A percentile compares a stretch with the other conserved stretches of the same genome.
Conservation (phyloP, 108 stramenopile species). For the Licmophora abbreviata region DNA sequence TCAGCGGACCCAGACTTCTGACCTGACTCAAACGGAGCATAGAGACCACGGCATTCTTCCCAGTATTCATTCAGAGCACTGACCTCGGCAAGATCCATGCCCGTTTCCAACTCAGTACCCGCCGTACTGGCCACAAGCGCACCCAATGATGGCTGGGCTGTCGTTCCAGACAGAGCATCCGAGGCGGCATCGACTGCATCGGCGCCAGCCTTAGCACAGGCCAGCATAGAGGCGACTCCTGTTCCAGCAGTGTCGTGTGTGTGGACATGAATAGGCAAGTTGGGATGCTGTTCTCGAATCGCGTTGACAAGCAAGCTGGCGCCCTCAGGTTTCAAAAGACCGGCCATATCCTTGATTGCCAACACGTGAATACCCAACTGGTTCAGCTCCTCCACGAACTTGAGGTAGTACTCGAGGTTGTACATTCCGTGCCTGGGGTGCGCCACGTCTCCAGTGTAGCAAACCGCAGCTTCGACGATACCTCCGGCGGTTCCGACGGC, state of each 20-base stretch:
- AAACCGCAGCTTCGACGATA: constrained; percentile 89
- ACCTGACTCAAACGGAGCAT: constrained; percentile 94
- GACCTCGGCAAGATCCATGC: constrained; percentile 59
- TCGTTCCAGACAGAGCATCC: constrained; percentile 93
- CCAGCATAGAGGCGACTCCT: constrained; percentile 94
- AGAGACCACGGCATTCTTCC: constrained; percentile 88
- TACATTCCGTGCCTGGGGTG: constrained; percentile 74
- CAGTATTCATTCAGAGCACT: constrained; percentile 86
- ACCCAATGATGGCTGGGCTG: constrained; percentile 91
- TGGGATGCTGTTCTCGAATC: constrained; percentile 81
- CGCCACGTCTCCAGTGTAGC: constrained; percentile 97
- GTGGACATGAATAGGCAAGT: constrained; percentile 89
- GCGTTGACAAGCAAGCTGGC: constrained; percentile 72
- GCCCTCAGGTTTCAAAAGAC: constrained; percentile 88
- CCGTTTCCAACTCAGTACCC: constrained; percentile 85
- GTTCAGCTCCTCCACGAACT: constrained; percentile 76
- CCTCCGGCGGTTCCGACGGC: constrained; percentile 94
- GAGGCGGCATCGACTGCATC: constrained; percentile 93
- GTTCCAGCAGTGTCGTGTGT: constrained; percentile 96
- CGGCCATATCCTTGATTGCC: constrained; percentile 98
- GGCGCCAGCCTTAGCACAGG: constrained; percentile 86
- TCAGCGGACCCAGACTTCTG: constrained; percentile 90
- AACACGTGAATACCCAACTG: constrained; percentile 85
- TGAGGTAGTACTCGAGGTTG: constrained; percentile 90
- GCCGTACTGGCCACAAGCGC: constrained; percentile 82